Conservation (phyloP, 1,284 basidiomycete genomes). For the Sparassis latifolia region DNA sequence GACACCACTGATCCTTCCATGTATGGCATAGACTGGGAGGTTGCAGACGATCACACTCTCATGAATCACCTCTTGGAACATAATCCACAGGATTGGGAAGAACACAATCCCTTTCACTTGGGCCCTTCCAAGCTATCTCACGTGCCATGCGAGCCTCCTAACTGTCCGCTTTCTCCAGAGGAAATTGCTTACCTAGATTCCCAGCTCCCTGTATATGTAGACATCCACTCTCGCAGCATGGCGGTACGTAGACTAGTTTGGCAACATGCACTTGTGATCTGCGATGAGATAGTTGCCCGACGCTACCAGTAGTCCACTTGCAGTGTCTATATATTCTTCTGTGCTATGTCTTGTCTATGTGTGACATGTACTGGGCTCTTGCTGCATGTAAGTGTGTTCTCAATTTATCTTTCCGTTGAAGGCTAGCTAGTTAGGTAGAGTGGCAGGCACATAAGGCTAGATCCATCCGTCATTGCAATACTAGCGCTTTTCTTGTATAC, state of each 20-base stretch:
- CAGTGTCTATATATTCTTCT: too few relatives aligned
- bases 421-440: too few relatives aligned
- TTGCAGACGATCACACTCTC: neutral
- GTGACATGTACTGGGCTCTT: too few relatives aligned
- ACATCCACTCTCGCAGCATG: neutral
- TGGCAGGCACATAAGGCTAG: too few relatives aligned
- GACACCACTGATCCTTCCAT: neutral
- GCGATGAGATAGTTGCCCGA: neutral
- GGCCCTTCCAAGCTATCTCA: slow-evolving; percentile 1
- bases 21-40: slow-evolving; percentile 12
- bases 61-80: slow-evolving; percentile 3
- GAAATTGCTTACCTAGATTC: neutral
- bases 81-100: slow-evolving; percentile 4
- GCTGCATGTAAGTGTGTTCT: too few relatives aligned
- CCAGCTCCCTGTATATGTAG: neutral
- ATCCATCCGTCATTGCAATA: too few relatives aligned
- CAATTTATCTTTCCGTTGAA: too few relatives aligned
- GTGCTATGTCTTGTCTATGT: too few relatives aligned
- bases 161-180: neutral
- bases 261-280: neutral
- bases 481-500: too few relatives aligned
- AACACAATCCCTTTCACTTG: neutral
- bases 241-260: neutral
- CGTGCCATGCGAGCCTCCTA: slow-evolving; percentile 5
- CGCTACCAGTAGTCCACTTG: too few relatives aligned